phyloP scores from a whole-genome alignment of 768 basidiomycete species.

The Russula dissimulans region DNA sequence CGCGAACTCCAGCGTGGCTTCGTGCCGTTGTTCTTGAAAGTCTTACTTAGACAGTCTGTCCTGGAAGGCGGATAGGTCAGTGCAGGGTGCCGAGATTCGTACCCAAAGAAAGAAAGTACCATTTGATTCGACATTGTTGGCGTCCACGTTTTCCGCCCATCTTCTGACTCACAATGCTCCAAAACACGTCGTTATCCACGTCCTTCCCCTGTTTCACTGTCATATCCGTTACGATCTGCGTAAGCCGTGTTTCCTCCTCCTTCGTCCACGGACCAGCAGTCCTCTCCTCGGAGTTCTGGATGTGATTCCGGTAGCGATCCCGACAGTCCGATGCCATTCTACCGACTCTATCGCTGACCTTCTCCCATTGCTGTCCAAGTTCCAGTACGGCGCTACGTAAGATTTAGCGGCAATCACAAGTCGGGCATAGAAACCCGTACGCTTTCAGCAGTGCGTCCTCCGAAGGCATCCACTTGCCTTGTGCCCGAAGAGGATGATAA shows the following conservation, averaged over 20 bases:
- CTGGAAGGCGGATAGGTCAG: slow-evolving; percentile 28
- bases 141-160: slow-evolving; percentile 72
- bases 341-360: slow-evolving; percentile 59
- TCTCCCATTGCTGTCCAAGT: slow-evolving; percentile 75
- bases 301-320: slow-evolving; percentile 79
- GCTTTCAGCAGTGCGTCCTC: slow-evolving; percentile 57
- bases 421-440: slow-evolving; percentile 32
- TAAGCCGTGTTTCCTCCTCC: slow-evolving; percentile 70
- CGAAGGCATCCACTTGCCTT: slow-evolving; percentile 58
- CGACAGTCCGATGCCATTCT: slow-evolving; percentile 75
- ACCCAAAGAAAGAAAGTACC: slow-evolving; percentile 33
- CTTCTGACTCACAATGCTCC: slow-evolving; percentile 64
- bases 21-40: slow-evolving; percentile 60
- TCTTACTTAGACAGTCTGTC: slow-evolving; percentile 69
- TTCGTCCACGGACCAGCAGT: slow-evolving; percentile 61
- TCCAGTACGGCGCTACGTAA: slow-evolving; percentile 52
- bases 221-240: slow-evolving; percentile 65
- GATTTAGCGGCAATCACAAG: not conserved
- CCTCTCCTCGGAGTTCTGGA: slow-evolving; percentile 58
- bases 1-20: slow-evolving; percentile 65
- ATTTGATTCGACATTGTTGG: slow-evolving; percentile 85
- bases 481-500: slow-evolving; percentile 58
- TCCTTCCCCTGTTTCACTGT: slow-evolving; percentile 64
- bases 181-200: slow-evolving; percentile 73
- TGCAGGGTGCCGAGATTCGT: not conserved